A percentile compares a stretch with the other conserved stretches of the same genome.
Evolutionary conservation across 2,329 filamentous ascomycete species (phyloP).

Genomic region (Fusarium verticillioides): DNA sequence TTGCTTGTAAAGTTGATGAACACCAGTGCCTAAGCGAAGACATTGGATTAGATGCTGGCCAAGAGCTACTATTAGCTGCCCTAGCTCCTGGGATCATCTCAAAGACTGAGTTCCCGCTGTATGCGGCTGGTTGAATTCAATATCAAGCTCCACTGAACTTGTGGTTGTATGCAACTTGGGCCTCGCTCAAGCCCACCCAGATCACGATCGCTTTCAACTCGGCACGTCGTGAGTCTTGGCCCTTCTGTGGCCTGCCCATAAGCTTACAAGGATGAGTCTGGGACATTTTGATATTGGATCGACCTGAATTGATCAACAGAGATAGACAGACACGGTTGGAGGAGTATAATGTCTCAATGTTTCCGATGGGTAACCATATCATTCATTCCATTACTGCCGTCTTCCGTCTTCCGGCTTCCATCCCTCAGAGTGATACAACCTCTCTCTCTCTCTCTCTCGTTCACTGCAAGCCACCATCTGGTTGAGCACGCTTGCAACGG

Average conservation of each 20-base stretch:
- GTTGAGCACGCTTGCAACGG: slow-evolving; percentile 17
- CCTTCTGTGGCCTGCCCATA: slow-evolving; percentile 11
- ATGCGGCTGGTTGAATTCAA: slow-evolving; percentile 31
- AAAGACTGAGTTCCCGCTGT: slow-evolving; percentile 15
- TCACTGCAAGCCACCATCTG: slow-evolving; percentile 2
- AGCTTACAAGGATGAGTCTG: slow-evolving; percentile 14
- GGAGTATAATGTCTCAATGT: not conserved
- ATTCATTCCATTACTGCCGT: not conserved
- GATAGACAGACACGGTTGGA: not conserved
- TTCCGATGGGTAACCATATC: not conserved
- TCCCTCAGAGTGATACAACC: not conserved
- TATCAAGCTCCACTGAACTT: slow-evolving; percentile 31
- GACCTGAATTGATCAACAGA: not conserved
- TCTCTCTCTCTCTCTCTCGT: not conserved
- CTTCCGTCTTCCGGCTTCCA: not conserved
- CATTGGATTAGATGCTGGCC: not conserved
- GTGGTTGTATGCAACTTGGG: slow-evolving; percentile 15
- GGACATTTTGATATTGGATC: not conserved
- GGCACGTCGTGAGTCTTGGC: slow-evolving; percentile 23
- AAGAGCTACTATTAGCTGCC: not conserved
- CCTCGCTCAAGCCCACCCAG: slow-evolving; percentile 18
- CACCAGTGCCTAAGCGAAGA: not conserved
- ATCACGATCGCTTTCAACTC: slow-evolving; percentile 36
- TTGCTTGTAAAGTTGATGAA: not conserved
- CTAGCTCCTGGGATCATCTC: not conserved